phyloP scores from a whole-genome alignment of 495 filamentous ascomycete species.

The Neurospora sp. region DNA sequence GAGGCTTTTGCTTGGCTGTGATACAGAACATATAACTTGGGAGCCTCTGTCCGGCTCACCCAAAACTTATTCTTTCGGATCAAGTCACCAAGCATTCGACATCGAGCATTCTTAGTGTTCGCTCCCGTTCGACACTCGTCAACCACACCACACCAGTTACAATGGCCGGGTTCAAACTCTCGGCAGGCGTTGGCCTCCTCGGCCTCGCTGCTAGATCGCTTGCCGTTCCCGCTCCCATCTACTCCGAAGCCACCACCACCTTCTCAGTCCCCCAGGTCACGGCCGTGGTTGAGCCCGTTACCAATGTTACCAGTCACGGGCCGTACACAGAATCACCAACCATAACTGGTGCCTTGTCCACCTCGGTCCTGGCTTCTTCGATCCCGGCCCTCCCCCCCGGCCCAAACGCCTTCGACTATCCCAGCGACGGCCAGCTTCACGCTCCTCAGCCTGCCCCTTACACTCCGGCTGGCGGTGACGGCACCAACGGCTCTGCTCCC shows the following conservation, averaged over 20 bases:
- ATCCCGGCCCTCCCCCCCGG: slow-evolving; percentile 38
- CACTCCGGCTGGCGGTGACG: slow-evolving; percentile 63
- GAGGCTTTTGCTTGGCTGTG: not conserved
- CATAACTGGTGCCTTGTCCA: slow-evolving; percentile 47
- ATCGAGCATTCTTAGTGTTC: not conserved
- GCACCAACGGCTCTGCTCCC: slow-evolving; percentile 67
- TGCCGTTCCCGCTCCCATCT: slow-evolving; percentile 27
- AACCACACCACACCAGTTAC: not conserved
- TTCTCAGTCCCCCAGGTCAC: slow-evolving; percentile 16
- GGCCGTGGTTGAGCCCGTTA: slow-evolving; percentile 16
- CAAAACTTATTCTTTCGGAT: not conserved
- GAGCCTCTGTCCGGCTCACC: not conserved
- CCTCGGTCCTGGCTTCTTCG: slow-evolving; percentile 34
- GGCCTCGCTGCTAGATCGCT: slow-evolving; percentile 4
- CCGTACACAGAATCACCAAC: slow-evolving; percentile 49
- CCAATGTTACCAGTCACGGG: slow-evolving; percentile 40
- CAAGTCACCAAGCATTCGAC: not conserved
- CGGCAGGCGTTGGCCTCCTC: slow-evolving; percentile 12
- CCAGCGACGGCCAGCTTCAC: slow-evolving; percentile 57
- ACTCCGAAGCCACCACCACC: slow-evolving; percentile 27
- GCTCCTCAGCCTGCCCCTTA: slow-evolving; percentile 59
- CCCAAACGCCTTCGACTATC: slow-evolving; percentile 50
- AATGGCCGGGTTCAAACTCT: slow-evolving; percentile 8
- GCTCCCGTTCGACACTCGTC: not conserved
- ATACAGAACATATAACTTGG: not conserved